Base-by-base conservation (phyloP, 2,329 filamentous ascomycete genomes). In the Colletotrichum sp. region DNA sequence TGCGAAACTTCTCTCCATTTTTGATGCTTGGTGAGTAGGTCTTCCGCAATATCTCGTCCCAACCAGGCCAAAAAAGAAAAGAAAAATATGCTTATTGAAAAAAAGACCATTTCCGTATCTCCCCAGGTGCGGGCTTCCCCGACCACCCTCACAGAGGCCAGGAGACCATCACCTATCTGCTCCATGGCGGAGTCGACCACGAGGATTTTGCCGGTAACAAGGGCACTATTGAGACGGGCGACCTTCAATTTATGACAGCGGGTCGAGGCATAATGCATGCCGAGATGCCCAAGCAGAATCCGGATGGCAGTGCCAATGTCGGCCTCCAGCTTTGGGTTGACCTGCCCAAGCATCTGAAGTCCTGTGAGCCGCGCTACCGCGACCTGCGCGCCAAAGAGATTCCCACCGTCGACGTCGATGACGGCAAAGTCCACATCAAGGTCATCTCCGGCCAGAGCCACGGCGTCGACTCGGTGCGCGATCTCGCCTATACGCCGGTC, bases 291-390 rank as follows among this genome's bases (percentile, higher is more conserved):
- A 90, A 91, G 69, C 91, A 94, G 80, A 95, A 95, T 81, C 82
- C 88, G 1, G 94, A 97, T 81, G 94, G 94, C 65, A 90, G 87
- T 70, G 87, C 93, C 73, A 98, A 96, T 82, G 89, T 97, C 68
- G 96, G 96, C 38, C 90, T 98, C 85, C 97, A 98, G 86, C 88
- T 98, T 27, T 98, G 97, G 96, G 96, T 98, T 61, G 96, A 98
- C 82, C 86, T 98, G 13, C 96, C 97, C 8, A 85, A 91, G 79
- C 84, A 93, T 47, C 88, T 98, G 69, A 98, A 98, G 88, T 88
- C 87, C 77, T 98, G 95, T 86, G 96, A 98, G 83, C 96, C 96
- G 47, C 90, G 96, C 59, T 98, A 98, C 84, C 93, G 96, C 70
- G 96, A 98, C 83, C 86, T 98, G 66, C 88, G 91, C 66, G 93